Percentiles rank a stretch among this genome's conserved stretches.
These are phyloP conservation scores for Kodamaea fukazawae DNA, from an alignment of 805 yeast genomes.

Conservation along the genomic window DNA sequence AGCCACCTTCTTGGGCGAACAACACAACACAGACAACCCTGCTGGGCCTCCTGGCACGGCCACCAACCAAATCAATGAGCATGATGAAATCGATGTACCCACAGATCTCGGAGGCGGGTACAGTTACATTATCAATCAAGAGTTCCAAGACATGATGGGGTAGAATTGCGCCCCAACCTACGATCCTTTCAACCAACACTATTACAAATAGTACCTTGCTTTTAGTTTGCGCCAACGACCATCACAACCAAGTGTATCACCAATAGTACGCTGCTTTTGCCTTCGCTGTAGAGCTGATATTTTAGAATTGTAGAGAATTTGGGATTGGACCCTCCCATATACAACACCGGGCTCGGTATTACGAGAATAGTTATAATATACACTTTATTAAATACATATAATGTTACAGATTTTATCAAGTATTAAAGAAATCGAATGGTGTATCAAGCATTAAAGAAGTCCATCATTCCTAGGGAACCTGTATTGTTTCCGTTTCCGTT, in stretches of 20 bases:
- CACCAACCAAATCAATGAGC: neutral
- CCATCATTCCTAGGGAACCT: slow-evolving; percentile 20
- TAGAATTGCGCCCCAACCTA: too few relatives aligned
- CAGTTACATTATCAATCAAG: slow-evolving; percentile 38
- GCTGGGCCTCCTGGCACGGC: neutral
- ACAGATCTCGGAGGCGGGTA: slow-evolving; percentile 22
- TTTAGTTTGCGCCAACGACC: too few relatives aligned
- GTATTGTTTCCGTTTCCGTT: slow-evolving; percentile 13
- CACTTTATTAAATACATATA: slow-evolving; percentile 5
- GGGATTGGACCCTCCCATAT: too few relatives aligned
- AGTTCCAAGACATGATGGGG: slow-evolving; percentile 27
- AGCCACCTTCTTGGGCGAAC: neutral
- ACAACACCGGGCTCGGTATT: neutral
- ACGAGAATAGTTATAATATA: neutral
- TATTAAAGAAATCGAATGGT: slow-evolving; percentile 32
- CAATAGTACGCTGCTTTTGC: too few relatives aligned
- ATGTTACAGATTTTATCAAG: slow-evolving; percentile 8
- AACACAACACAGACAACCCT: neutral
- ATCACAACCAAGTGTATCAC: too few relatives aligned
- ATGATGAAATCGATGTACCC: neutral
- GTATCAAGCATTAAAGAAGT: slow-evolving; percentile 27
- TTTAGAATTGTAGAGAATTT: too few relatives aligned
- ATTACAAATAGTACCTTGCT: too few relatives aligned
- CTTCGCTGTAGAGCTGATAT: too few relatives aligned
- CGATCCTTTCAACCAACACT: too few relatives aligned